A percentile compares a stretch with the other conserved stretches of the same genome.
Conservation (phyloP, 2,329 filamentous ascomycete genomes). For the Mariannaea elegans region DNA sequence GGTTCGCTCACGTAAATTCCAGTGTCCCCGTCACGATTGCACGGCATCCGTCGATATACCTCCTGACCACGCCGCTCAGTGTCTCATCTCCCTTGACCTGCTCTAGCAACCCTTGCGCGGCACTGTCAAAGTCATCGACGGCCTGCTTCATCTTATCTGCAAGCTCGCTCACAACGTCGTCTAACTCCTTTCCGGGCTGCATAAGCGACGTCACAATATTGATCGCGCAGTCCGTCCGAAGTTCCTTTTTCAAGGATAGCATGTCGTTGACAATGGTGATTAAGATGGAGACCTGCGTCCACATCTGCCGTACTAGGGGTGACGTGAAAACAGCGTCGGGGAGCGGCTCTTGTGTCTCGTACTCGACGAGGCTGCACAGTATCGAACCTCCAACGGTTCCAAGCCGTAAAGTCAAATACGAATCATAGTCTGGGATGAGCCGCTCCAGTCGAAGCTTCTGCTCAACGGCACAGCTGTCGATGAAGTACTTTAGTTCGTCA, state of each 20-base stretch:
- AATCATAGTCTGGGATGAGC: constrained; percentile 37
- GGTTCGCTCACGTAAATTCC: constrained; percentile 44
- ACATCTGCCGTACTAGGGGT: constrained; percentile 25
- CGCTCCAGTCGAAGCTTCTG: constrained; percentile 39
- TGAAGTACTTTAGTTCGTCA: constrained; percentile 36
- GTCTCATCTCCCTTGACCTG: constrained; percentile 18
- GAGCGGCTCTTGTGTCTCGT: constrained; percentile 26
- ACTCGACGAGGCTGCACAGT: constrained; percentile 41
- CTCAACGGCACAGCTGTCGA: constrained; percentile 39
- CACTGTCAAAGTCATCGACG: constrained; percentile 37
- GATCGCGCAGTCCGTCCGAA: constrained; percentile 39
- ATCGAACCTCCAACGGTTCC: constrained; percentile 39
- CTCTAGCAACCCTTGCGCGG: constrained; percentile 26
- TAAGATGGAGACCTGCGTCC: constrained; percentile 37
- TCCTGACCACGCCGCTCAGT: constrained; percentile 21
- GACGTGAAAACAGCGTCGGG: constrained; percentile 16
- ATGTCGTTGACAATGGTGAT: constrained; percentile 43
- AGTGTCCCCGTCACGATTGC: constrained; percentile 44
- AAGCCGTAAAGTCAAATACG: constrained; percentile 42
- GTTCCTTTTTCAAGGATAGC: constrained; percentile 46
- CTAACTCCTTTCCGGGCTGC: constrained; percentile 30
- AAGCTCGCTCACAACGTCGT: constrained; percentile 35
- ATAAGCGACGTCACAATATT: constrained; percentile 43
- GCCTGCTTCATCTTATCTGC: constrained; percentile 31
- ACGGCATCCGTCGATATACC: constrained; percentile 44